Conservation (phyloP, 179 eudicot species). For the Drosera spatulata region DNA sequence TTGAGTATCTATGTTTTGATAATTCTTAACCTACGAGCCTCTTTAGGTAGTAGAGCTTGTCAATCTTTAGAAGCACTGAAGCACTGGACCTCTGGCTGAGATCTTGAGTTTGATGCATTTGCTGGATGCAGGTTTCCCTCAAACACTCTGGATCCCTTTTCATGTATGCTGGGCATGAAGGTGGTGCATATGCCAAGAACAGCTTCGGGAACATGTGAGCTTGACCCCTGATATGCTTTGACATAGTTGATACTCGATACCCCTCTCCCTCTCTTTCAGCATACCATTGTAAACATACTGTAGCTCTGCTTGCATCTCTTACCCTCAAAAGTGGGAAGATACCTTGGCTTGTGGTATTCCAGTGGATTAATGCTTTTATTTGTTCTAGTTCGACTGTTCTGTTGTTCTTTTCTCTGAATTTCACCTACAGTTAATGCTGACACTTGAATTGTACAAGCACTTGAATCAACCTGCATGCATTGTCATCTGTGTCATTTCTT, state of each 20-base stretch:
- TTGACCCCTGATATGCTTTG: not conserved
- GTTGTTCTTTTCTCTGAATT: no score
- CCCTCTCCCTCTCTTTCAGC: no score
- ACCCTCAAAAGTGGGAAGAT: no score
- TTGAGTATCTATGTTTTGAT: not conserved
- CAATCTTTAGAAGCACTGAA: not conserved
- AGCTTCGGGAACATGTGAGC: constrained; percentile 86
- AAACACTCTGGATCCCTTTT: constrained; percentile 99
- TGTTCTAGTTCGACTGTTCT: no score
- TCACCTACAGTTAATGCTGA: no score
- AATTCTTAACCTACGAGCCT: not conserved
- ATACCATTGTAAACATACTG: no score
- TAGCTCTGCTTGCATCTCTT: no score
- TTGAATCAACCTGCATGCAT: not conserved
- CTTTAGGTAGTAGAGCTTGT: not conserved
- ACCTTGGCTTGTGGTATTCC: no score
- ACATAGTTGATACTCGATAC: no score
- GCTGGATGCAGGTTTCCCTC: constrained; percentile 67
- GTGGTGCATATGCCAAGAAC: constrained; percentile 98
- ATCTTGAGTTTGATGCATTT: not conserved
- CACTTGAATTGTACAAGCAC: no score
- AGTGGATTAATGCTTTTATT: no score
- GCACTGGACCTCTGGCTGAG: not conserved
- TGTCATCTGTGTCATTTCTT: constrained; percentile 1
- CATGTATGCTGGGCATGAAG: constrained; percentile 97